Conservation (phyloP, 345 rosid species). For the Aethionema arabicum region DNA sequence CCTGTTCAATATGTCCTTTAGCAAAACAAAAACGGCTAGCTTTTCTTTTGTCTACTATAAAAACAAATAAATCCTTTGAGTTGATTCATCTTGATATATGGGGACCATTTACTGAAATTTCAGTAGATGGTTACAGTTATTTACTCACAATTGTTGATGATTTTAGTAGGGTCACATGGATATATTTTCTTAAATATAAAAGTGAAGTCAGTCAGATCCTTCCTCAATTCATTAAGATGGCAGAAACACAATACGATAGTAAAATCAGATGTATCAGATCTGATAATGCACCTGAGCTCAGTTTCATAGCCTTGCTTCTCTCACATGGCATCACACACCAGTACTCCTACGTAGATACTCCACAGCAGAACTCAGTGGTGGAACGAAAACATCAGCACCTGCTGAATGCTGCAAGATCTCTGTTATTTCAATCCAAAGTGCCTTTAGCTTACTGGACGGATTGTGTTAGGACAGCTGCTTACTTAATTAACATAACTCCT, state of each 20-base stretch:
- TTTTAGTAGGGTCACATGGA: background rate
- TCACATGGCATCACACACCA: background rate
- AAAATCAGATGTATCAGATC: background rate
- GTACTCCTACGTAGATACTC: background rate
- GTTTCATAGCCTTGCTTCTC: background rate
- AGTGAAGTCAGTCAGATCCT: background rate
- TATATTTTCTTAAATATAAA: background rate
- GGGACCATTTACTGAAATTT: background rate
- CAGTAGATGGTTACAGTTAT: background rate
- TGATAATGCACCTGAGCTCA: background rate
- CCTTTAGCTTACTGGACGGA: background rate
- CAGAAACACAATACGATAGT: background rate
- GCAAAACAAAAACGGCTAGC: background rate
- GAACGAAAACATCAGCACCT: background rate
- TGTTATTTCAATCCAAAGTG: background rate
- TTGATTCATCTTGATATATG: background rate
- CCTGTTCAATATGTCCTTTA: too few relatives aligned
- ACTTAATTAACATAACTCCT: background rate
- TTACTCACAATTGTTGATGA: constrained; percentile 1
- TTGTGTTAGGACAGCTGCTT: background rate
- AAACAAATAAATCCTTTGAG: too few relatives aligned
- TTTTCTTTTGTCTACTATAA: background rate
- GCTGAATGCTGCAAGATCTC: background rate
- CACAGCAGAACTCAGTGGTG: background rate
- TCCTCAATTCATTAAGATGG: background rate